Conservation (phyloP, 495 filamentous ascomycete species). For the Penicillium salamii region DNA sequence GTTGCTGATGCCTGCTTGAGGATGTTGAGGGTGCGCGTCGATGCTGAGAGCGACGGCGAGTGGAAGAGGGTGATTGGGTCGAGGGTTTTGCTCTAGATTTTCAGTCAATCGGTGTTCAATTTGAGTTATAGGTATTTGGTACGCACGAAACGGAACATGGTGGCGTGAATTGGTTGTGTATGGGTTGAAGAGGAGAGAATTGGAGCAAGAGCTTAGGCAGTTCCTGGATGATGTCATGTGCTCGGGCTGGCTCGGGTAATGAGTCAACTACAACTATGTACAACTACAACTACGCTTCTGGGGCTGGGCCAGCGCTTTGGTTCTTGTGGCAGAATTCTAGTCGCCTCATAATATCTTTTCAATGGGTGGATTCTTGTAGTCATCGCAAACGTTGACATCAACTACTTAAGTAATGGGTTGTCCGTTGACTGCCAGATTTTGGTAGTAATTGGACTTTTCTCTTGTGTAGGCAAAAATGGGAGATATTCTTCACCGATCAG, state of each 20-base stretch:
- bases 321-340: no score
- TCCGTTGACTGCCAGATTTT: no score
- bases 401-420: no score
- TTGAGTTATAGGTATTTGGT: not conserved
- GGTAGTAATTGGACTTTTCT: no score
- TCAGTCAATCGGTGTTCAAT: conserved; percentile 1
- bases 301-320: no score
- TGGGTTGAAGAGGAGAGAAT: not conserved
- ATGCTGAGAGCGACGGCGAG: conserved; percentile 62
- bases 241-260: conserved; percentile 8
- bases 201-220: conserved; percentile 1
- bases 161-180: conserved; percentile 11
- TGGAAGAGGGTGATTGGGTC: conserved; percentile 97
- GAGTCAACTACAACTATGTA: no score
- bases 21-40: conserved; percentile 62
- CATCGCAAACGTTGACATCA: no score
- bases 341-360: no score
- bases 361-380: no score
- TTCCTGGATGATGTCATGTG: conserved; percentile 28
- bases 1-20: conserved; percentile 72
- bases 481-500: no score
- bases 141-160: conserved; percentile 47
- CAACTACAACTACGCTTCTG: no score
- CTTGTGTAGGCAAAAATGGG: no score
- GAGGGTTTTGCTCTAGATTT: conserved; percentile 67